phyloP scores from a whole-genome alignment of 371 early-diverging fungal species.

The Mucor racemosus region DNA sequence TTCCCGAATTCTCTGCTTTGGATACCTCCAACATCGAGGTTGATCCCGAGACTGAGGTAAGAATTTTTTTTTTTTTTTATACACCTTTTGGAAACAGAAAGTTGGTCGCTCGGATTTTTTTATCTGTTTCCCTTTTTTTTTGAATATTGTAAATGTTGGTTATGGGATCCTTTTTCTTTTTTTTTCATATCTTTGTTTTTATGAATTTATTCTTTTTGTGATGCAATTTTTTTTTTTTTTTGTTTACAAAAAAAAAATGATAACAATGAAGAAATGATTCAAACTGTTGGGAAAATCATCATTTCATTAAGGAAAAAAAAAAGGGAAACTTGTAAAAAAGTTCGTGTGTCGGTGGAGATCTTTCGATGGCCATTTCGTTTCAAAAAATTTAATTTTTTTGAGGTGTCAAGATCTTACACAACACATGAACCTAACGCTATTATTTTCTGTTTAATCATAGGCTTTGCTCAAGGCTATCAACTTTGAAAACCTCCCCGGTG shows the following conservation, averaged over 20 bases:
- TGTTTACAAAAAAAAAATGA: conserved; percentile 1
- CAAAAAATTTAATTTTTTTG: conserved; percentile 18
- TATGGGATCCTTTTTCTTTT: no score
- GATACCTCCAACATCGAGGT: conserved; percentile 94
- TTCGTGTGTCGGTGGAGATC: conserved; percentile 28
- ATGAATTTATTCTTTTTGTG: conserved; percentile 1
- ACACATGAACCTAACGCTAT: conserved; percentile 21
- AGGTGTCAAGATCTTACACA: conserved; percentile 37
- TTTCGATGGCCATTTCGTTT: conserved; percentile 40
- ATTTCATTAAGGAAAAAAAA: neutral
- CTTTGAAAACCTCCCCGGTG: conserved; percentile 85
- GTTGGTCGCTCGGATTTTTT: conserved; percentile 26
- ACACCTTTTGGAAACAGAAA: conserved; percentile 2
- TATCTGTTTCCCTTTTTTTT: conserved; percentile 7
- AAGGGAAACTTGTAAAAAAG: conserved; percentile 16
- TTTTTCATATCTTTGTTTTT: conserved; percentile 7
- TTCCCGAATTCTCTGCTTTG: conserved; percentile 99
- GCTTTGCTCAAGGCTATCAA: conserved; percentile 95
- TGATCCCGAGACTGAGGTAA: conserved; percentile 90
- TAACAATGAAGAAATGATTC: neutral
- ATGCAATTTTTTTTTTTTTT: neutral
- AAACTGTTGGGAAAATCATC: neutral
- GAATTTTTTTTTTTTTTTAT: conserved; percentile 22
- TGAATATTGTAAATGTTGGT: conserved; percentile 4
- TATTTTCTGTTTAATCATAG: conserved; percentile 48